Conservation (phyloP, 129 eudicot genomes). For the Mikania micrantha region DNA sequence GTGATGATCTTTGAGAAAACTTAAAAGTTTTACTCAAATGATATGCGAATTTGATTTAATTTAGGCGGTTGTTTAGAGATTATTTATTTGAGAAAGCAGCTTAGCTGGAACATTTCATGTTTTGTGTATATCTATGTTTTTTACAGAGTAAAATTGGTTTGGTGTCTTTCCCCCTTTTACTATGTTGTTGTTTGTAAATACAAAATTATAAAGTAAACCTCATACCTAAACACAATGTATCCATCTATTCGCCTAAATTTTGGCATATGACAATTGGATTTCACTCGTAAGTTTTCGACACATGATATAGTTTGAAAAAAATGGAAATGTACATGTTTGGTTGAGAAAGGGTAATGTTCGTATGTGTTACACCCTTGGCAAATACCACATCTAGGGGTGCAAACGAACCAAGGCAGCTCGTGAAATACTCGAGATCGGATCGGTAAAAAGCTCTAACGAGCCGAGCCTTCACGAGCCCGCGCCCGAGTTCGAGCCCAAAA, state of each 20-base stretch:
- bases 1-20: neutral
- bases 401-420: too few species aligned
- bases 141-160: neutral
- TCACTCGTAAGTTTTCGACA: neutral
- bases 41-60: neutral
- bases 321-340: neutral
- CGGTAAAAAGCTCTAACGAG: too few species aligned
- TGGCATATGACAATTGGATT: neutral
- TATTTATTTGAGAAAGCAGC: neutral
- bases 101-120: neutral
- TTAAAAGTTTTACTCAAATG: neutral
- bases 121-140: neutral
- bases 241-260: too few species aligned
- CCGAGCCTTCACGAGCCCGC: too few species aligned
- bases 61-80: neutral
- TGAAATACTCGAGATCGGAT: too few species aligned
- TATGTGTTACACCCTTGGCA: too few species aligned
- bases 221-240: neutral
- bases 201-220: neutral
- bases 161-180: neutral
- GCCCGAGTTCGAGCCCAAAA: too few species aligned
- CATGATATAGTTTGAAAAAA: neutral
- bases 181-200: neutral
- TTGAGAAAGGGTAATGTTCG: neutral
- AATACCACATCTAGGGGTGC: too few species aligned